Evolutionary conservation across 2,329 filamentous ascomycete genomes (phyloP).

Genomic region (Talaromyces verruculosus): DNA sequence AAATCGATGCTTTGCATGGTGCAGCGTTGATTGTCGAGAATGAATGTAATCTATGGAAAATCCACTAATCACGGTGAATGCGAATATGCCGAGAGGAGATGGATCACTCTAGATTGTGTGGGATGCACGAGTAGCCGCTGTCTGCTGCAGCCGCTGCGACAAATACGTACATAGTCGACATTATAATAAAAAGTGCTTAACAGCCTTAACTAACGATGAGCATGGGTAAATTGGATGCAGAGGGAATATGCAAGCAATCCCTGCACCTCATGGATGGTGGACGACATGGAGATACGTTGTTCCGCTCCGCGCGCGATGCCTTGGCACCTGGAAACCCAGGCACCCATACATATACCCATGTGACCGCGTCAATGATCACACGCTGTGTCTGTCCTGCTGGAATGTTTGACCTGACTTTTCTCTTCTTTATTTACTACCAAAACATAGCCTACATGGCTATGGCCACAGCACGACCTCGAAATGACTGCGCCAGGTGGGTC

Average conservation of each 20-base stretch:
- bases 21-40: background rate
- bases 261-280: background rate
- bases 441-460: background rate
- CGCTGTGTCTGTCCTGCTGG: background rate
- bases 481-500: constrained; percentile 4
- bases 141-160: background rate
- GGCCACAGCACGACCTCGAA: background rate
- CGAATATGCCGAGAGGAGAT: constrained; percentile 1
- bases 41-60: background rate
- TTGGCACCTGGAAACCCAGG: background rate
- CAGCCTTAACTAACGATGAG: background rate
- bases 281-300: background rate
- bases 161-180: background rate
- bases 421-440: background rate
- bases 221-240: background rate
- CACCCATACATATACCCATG: background rate
- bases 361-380: background rate
- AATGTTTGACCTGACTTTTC: background rate
- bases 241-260: background rate
- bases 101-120: background rate
- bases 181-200: background rate
- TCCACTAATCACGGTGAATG: background rate
- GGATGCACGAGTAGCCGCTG: background rate
- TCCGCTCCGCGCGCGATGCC: background rate
- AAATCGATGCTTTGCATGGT: background rate